A percentile compares a stretch with the other conserved stretches of the same genome.
These are phyloP conservation scores for Rhizoclosmatium sp. DNA, from an alignment of 192 early-diverging fungal genomes.

Conservation along the genomic window DNA sequence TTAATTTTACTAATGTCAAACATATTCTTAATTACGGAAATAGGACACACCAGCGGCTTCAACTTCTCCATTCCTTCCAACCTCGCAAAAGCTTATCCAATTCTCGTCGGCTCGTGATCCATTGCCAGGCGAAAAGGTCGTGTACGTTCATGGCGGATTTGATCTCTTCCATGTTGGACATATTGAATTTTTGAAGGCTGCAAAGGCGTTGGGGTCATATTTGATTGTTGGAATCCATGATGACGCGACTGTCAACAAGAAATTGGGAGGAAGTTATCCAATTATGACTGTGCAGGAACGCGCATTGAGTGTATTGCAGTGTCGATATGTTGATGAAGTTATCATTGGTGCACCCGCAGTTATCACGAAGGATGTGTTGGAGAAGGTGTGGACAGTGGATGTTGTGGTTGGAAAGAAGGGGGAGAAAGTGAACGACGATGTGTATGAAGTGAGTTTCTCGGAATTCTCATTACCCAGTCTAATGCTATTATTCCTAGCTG, in stretches of 20 bases:
- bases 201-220: slow-evolving; percentile 85
- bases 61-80: slow-evolving; percentile 88
- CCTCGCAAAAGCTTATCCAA: slow-evolving; percentile 85
- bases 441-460: slow-evolving; percentile 72
- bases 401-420: slow-evolving; percentile 81
- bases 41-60: slow-evolving; percentile 47
- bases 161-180: slow-evolving; percentile 97
- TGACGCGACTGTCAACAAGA: slow-evolving; percentile 86
- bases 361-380: slow-evolving; percentile 85
- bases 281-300: slow-evolving; percentile 97
- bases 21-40: background rate
- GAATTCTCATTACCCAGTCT: background rate
- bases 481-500: slow-evolving; percentile 40
- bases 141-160: slow-evolving; percentile 98
- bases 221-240: slow-evolving; percentile 94
- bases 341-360: slow-evolving; percentile 92
- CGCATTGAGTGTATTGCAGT: slow-evolving; percentile 89
- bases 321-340: slow-evolving; percentile 93
- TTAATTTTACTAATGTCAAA: background rate
- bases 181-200: slow-evolving; percentile 89
- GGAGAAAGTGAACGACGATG: slow-evolving; percentile 76
- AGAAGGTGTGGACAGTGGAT: slow-evolving; percentile 84
- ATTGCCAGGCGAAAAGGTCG: slow-evolving; percentile 75
- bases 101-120: slow-evolving; percentile 88
- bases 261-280: slow-evolving; percentile 89